Evolutionary conservation across 2,329 filamentous ascomycete genomes (phyloP).

Genomic region (Beauveria brongniartii): DNA sequence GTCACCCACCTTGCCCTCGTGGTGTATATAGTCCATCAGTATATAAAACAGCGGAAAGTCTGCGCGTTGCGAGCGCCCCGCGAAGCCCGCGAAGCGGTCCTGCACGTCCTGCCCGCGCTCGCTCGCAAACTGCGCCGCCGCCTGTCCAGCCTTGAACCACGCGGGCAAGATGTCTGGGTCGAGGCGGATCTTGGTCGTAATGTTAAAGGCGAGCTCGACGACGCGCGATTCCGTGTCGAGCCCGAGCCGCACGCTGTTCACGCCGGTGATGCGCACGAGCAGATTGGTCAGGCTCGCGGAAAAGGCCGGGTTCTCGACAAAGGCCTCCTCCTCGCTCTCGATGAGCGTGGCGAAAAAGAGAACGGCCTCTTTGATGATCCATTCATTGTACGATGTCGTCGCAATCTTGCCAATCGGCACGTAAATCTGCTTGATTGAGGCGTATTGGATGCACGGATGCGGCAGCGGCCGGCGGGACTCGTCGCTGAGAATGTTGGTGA

Average conservation of each 20-base stretch:
- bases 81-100: constrained; percentile 78
- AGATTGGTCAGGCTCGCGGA: constrained; percentile 82
- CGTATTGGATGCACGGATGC: constrained; percentile 85
- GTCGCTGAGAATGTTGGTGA: constrained; percentile 70
- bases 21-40: constrained; percentile 91
- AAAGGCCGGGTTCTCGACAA: constrained; percentile 80
- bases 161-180: constrained; percentile 79
- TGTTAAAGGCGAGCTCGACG: constrained; percentile 89
- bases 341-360: constrained; percentile 85
- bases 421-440: constrained; percentile 80
- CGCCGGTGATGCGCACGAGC: constrained; percentile 67
- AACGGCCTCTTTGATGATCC: constrained; percentile 76
- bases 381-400: constrained; percentile 73
- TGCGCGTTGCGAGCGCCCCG: constrained; percentile 76
- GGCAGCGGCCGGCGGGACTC: constrained; percentile 82
- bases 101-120: constrained; percentile 50
- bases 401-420: constrained; percentile 84
- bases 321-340: constrained; percentile 93
- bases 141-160: constrained; percentile 70
- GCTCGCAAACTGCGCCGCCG: constrained; percentile 18
- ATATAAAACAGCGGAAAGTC: constrained; percentile 96
- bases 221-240: constrained; percentile 80
- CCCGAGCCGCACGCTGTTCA: constrained; percentile 64
- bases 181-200: constrained; percentile 90
- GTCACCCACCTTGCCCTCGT: constrained; percentile 88